Percentiles rank a stretch among this genome's conserved stretches.
phyloP scores from a whole-genome alignment of 768 basidiomycete genomes.

The Hygrocybe coccinea region DNA sequence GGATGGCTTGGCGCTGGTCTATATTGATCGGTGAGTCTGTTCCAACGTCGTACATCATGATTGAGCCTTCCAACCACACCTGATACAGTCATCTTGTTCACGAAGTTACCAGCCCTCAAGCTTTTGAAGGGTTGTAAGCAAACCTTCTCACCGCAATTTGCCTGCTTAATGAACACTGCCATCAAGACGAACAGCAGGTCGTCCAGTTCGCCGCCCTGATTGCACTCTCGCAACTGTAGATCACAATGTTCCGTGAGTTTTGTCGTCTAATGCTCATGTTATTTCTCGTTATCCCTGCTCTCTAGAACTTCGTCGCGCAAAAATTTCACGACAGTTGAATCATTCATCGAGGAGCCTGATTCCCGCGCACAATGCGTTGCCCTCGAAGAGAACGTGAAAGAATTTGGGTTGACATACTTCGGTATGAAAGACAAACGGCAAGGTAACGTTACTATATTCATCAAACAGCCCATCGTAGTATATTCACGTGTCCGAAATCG shows the following conservation, averaged over 20 bases:
- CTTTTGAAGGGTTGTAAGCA: slow-evolving; percentile 78
- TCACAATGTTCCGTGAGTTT: slow-evolving; percentile 78
- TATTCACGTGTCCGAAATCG: background rate
- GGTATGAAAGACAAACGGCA: slow-evolving; percentile 87
- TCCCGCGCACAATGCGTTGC: slow-evolving; percentile 79
- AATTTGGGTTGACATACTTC: slow-evolving; percentile 89
- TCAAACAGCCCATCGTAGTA: too few species aligned
- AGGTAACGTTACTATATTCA: slow-evolving; percentile 39
- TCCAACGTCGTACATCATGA: background rate
- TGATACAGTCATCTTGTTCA: slow-evolving; percentile 59
- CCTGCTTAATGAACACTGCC: slow-evolving; percentile 13
- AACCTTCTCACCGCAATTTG: background rate
- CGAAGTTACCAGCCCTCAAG: slow-evolving; percentile 92
- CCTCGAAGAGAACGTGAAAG: slow-evolving; percentile 84
- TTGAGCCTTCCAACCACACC: slow-evolving; percentile 6
- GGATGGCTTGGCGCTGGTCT: slow-evolving; percentile 74
- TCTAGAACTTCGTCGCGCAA: slow-evolving; percentile 68
- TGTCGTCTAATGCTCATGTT: background rate
- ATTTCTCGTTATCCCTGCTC: background rate
- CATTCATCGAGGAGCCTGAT: slow-evolving; percentile 80
- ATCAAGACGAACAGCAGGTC: slow-evolving; percentile 61
- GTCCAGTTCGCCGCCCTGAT: slow-evolving; percentile 77
- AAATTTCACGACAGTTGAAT: slow-evolving; percentile 61
- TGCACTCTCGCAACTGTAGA: slow-evolving; percentile 88
- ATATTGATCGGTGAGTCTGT: slow-evolving; percentile 67